Evolutionary conservation across 345 rosid species (phyloP), one percentile per base, ranked within the genome.

Genomic region (Populus deltoides): DNA sequence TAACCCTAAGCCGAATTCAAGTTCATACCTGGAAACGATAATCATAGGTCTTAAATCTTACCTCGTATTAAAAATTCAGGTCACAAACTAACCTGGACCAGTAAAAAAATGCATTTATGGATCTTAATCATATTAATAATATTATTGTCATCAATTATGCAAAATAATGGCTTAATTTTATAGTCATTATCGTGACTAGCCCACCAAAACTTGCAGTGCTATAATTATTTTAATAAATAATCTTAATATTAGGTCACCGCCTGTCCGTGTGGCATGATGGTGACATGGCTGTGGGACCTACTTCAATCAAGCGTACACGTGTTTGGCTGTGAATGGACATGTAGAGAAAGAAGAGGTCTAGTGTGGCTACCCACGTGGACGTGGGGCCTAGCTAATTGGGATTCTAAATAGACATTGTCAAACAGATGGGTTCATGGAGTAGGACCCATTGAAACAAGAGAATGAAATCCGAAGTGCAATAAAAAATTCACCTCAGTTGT

Each of bases 391-490:
- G 18, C 11, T 17, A 31, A 11, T 29, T 51, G 13, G 70, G 29
- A 59, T 36, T 36, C 45, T 38, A 57, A 66, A 33, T 72, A 17
- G 13, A 24, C 67, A 66, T 66, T 68, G 70, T 55, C 49, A 72
- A 77, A 31, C 71, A 25, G 74, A 67, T 39, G 35, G 63, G 73
- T 49, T 63, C 20, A 15, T 43, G 3, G 1, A 4, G 41, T 15
- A 43, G 75, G 51, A 36, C 27, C 57, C 79, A 41, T 31, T 45
- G 22, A 57, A 25, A 11, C 55, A 31, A 69, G 38, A 36, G 45
- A 74, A 68, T 63, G 75, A 77, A 77, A 75, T 79, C 53, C 53
- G 77, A 86, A 80, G 75, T 77, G 79, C 78, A 65, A 63, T 27
- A 62, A 57, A 57, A 72, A 74, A 18, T 20, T 20, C 0, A 18